Base-by-base conservation (phyloP, 371 early-diverging fungal genomes). In the Polyrhizophydium stewartii region DNA sequence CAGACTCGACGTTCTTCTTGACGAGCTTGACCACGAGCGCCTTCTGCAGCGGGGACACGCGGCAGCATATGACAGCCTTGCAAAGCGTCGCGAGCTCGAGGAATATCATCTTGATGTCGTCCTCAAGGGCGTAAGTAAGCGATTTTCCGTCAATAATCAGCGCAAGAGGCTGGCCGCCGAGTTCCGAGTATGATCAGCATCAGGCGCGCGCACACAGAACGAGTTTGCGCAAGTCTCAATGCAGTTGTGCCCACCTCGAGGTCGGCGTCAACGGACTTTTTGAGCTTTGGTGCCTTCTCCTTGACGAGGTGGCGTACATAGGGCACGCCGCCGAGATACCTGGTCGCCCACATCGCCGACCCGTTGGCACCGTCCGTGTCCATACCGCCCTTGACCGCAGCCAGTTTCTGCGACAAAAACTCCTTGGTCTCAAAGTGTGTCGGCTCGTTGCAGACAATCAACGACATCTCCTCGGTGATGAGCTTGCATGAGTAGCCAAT, bases 11-110 rank as follows among this genome's bases (percentile, higher is more conserved):
- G 64, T 85, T 81, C 55, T 87, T 83, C 61, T 86, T 74, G 33
- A 89, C 77, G 6, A 79, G 70, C 63, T 89, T 84, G 12, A 94
- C 93, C 28, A 98, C 92, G 46, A 89, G 67, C 0, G 93, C 92
- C 77, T 98, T 98, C 71, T 97, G 95, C 37, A 91, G 73, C 7
- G 98, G 98, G 0, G 94, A 90, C 0, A 95, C 93, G 58, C 98
- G 91, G 65, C 94, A 96, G 75, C 93, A 94, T 37, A 95, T 85
- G 13, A 94, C 93, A 19, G 90, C 83, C 46, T 89, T 81, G 64
- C 86, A 86, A 33, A 77, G 67, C 35, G 84, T 80, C 40, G 88
- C 89, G 28, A 92, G 78, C 47, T 85, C 79, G 21, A 90, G 72
- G 75, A 91, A 90, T n/a, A 55, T 78, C 60, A 60, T 74, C 60